Percentiles rank a stretch among this genome's conserved stretches.
Evolutionary conservation across 257 asterid genomes (phyloP).

Genomic region (Solanum phureja): DNA sequence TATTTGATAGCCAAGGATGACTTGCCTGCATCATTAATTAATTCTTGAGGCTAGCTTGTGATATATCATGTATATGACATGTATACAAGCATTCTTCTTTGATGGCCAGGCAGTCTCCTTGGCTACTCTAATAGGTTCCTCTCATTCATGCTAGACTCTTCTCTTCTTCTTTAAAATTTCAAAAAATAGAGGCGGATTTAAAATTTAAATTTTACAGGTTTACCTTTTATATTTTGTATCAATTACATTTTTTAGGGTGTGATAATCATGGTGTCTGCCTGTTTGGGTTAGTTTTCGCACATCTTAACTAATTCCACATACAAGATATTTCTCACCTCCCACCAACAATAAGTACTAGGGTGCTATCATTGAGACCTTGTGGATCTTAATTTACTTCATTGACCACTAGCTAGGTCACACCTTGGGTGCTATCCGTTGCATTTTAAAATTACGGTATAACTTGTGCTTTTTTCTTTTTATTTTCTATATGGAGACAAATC

Average conservation of each 20-base stretch:
- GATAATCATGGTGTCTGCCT: background rate
- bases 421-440: background rate
- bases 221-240: background rate
- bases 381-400: background rate
- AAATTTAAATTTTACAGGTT: background rate
- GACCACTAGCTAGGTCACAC: background rate
- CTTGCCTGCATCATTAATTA: constrained; percentile 42
- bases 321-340: rapidly evolving
- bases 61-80: background rate
- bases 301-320: background rate
- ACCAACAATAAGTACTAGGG: rapidly evolving
- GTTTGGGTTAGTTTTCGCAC: rapidly evolving
- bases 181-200: background rate
- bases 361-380: too few relatives aligned
- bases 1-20: constrained; percentile 73
- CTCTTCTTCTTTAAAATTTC: background rate
- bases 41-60: background rate
- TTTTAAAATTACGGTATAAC: background rate
- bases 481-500: background rate
- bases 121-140: constrained; percentile 28
- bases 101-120: constrained; percentile 32
- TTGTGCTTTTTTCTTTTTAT: background rate
- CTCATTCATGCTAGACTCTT: constrained; percentile 23
- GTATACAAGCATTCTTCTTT: background rate
- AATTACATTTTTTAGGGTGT: too few relatives aligned